Conservation (phyloP, 176 grass and related monocot species). For the Stipa capillata region DNA sequence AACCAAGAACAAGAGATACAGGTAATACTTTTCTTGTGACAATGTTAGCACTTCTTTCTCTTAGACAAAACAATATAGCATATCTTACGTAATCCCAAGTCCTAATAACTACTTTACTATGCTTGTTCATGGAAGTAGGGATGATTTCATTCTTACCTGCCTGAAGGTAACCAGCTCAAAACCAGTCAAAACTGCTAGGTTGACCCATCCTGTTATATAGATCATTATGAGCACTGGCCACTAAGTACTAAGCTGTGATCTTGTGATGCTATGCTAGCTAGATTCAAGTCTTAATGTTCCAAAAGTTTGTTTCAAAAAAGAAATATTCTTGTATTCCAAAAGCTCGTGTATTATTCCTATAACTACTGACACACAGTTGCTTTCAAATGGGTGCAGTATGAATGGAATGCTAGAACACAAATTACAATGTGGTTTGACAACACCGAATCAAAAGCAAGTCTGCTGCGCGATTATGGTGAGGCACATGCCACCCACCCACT, state of each 20-base stretch:
- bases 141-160: neutral
- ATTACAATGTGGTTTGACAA: slow-evolving; percentile 97
- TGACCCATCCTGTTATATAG: neutral
- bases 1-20: slow-evolving; percentile 42
- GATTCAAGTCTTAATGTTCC: neutral
- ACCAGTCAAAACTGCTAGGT: neutral
- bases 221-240: neutral
- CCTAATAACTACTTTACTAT: neutral
- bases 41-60: neutral
- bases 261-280: neutral
- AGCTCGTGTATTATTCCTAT: neutral
- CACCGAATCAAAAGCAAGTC: slow-evolving; percentile 62
- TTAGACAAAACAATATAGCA: neutral
- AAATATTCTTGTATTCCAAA: neutral
- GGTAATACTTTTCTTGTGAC: slow-evolving; percentile 22
- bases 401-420: slow-evolving; percentile 94
- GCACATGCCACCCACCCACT: neutral
- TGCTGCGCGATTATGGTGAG: slow-evolving; percentile 70
- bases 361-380: neutral
- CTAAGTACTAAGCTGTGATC: neutral
- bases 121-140: neutral
- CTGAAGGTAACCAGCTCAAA: neutral
- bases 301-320: neutral
- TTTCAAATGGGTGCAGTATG: slow-evolving; percentile 49
- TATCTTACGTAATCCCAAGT: neutral